Evolutionary conservation across 176 grass and related monocot genomes (phyloP), one percentile per base, ranked within the genome.

Genomic region (Rhynchospora pubera): DNA sequence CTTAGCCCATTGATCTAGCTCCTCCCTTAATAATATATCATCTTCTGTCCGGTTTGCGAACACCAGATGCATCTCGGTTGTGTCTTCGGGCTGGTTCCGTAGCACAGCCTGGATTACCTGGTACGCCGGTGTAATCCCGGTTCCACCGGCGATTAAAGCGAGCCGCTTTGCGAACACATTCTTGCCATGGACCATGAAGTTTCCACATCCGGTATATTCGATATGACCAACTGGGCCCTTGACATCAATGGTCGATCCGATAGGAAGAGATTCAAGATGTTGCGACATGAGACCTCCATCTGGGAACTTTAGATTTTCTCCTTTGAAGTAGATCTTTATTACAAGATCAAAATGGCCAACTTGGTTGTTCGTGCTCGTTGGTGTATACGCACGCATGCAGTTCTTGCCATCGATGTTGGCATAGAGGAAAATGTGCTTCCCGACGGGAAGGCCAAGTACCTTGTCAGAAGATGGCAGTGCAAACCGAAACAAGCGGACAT

Each of bases 91-190:
- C 62, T 93, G 86, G 82, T 90, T 86, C 4, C 86, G 42, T 11
- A 97, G 87, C 81, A 94, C 96, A 11, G 90, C 90, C 87, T 91
- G 92, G 79, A 98, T 93, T 81, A 98, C 86, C 81, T 98, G 96
- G 89, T 93, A 95, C 4, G 94, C 53, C 7, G 96, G 96, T 55
- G 90, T 94, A 88, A 98, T 98, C 58, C 96, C 96, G 0, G 79
- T 88, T 13, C 96, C 96, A 16, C 96, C 96, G 3, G 90, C 90
- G 24, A 98, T 89, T 87, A 95, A 89, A 9, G 85, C 96, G 9
- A 98, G 74, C 18, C 92, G 90, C 2, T 83, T 26, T 28, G 87
- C 87, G 23, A 77, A 80, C 24, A 15, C 47, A 2, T 57, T 51
- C 57, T 91, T 84, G 57, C 93, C 92, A 84, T 85, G 8, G 23